Percentiles rank a stretch among this genome's conserved stretches.
Conservation (phyloP, 768 basidiomycete genomes). For the Pleurotus platypus region DNA sequence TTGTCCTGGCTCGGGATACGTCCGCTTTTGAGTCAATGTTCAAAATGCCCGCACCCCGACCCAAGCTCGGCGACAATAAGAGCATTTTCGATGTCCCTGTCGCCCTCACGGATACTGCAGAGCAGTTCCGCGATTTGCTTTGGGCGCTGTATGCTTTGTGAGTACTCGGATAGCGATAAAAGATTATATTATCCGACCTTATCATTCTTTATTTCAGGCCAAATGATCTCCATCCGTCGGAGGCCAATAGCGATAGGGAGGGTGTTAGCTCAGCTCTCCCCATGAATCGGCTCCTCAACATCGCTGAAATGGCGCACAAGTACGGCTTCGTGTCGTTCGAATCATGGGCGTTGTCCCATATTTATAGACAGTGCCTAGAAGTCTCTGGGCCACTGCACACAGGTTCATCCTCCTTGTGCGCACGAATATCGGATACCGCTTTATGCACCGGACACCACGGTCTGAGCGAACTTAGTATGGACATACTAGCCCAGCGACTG, state of each 20-base stretch:
- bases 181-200: too few species aligned
- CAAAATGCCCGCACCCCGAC: constrained; percentile 22
- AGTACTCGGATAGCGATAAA: constrained; percentile 12
- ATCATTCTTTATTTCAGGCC: constrained; percentile 21
- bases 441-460: constrained; percentile 41
- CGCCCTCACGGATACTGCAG: constrained; percentile 35
- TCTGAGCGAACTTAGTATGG: constrained; percentile 44
- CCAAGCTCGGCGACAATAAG: constrained; percentile 21
- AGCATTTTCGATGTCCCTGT: constrained; percentile 28
- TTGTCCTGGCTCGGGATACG: constrained; percentile 36
- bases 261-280: constrained; percentile 4
- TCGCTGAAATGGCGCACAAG: constrained; percentile 44
- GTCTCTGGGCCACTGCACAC: constrained; percentile 26
- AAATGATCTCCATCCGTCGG: constrained; percentile 28
- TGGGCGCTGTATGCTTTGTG: constrained; percentile 49
- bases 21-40: constrained; percentile 42
- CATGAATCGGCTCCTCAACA: constrained; percentile 41
- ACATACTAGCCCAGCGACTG: constrained; percentile 19
- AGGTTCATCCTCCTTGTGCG: constrained; percentile 30
- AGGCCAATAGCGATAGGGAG: constrained; percentile 4
- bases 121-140: constrained; percentile 45
- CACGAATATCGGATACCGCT: constrained; percentile 49
- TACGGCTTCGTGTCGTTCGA: constrained; percentile 44
- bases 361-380: constrained; percentile 31
- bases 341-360: constrained; percentile 37